Percentiles rank a stretch among this genome's conserved stretches.
These are phyloP conservation scores for Knoxia roxburghii DNA, from an alignment of 257 asterid species.

Conservation along the genomic window DNA sequence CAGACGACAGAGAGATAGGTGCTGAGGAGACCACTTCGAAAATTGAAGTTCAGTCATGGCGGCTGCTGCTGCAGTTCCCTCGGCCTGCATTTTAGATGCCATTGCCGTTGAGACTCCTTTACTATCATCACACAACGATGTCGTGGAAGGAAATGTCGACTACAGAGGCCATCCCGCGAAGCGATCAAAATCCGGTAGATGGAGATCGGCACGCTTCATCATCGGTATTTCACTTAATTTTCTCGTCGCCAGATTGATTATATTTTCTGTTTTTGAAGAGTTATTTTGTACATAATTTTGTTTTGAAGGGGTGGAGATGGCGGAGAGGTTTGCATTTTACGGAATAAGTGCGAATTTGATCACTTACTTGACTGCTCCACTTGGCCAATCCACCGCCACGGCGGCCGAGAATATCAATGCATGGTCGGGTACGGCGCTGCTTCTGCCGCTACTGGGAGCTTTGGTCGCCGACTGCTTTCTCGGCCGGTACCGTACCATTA, in stretches of 20 bases:
- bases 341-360: slow-evolving; percentile 5
- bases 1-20: too few relatives aligned
- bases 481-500: slow-evolving; percentile 7
- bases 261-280: not conserved
- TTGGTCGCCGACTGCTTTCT: not conserved
- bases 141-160: too few relatives aligned
- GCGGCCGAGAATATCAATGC: not conserved
- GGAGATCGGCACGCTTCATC: slow-evolving; percentile 19
- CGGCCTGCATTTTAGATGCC: too few relatives aligned
- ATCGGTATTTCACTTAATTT: slow-evolving; percentile 10
- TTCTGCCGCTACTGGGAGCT: not conserved
- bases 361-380: slow-evolving; percentile 7
- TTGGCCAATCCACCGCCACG: slow-evolving; percentile 6
- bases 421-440: slow-evolving; percentile 1
- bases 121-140: too few relatives aligned
- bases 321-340: not conserved
- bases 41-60: too few relatives aligned
- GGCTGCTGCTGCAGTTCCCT: too few relatives aligned
- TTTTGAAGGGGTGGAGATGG: slow-evolving; percentile 3
- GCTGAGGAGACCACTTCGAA: too few relatives aligned
- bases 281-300: too few relatives aligned
- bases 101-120: too few relatives aligned
- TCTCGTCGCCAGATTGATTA: not conserved
- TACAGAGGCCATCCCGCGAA: not conserved
- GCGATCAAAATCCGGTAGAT: slow-evolving; percentile 15